Evolutionary conservation across 495 filamentous ascomycete species (phyloP).

Genomic region (Tuber calosporum): DNA sequence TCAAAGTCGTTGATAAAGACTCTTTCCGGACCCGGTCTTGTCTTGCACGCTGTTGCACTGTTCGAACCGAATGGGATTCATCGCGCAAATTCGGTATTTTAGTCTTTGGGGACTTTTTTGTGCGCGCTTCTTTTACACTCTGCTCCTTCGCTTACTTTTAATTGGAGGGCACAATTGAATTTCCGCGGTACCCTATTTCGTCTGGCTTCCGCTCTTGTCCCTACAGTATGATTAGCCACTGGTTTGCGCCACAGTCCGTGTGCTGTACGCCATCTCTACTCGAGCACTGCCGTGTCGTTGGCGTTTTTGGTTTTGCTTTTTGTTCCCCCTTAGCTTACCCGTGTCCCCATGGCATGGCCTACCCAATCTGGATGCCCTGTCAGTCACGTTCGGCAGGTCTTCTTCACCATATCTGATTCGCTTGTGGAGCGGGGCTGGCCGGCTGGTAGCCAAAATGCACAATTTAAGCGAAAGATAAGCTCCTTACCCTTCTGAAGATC

Average conservation of each 20-base stretch:
- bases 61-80: neutral
- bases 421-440: neutral
- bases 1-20: neutral
- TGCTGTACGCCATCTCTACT: neutral
- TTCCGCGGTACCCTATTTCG: neutral
- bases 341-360: neutral
- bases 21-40: neutral
- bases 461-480: conserved; percentile 1
- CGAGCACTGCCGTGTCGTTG: too few species aligned
- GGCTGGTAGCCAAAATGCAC: neutral
- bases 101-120: neutral
- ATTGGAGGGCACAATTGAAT: neutral
- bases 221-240: neutral
- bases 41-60: neutral
- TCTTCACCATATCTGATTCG: neutral
- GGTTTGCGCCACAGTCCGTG: neutral
- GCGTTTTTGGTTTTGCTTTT: neutral
- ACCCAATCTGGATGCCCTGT: neutral
- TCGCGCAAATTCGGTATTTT: neutral
- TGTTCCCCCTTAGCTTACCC: neutral
- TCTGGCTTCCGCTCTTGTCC: neutral
- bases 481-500: neutral
- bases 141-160: neutral
- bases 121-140: neutral
- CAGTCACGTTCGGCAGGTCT: neutral